Base-by-base conservation (phyloP, 306 rosid species). In the Herpetospermum pedunculosum region DNA sequence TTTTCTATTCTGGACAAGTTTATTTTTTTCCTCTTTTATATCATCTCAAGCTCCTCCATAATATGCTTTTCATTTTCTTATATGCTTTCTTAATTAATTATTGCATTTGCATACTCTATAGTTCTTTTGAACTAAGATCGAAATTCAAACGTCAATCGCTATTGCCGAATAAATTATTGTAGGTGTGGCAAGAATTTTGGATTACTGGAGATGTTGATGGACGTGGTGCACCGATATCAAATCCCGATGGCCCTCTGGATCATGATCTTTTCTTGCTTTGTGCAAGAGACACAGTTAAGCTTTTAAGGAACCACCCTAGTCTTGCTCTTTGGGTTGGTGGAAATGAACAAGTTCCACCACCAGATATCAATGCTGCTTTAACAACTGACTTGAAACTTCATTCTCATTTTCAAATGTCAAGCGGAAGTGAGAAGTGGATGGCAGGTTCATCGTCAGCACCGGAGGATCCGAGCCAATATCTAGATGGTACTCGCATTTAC, bases 181-280 rank as follows among this genome's bases (percentile, higher is more conserved):
- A 90, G 98, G 98, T 92, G 63, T 93, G 98, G 97, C 96, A 93
- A 82, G 98, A 93, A 80, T 93, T 93, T 84, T 93, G 97, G 98
- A 93, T 93, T 74, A 93, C 98, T 74, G 97, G 98, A 77, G 98
- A 93, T 53, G 90, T 86, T 21, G 98, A 90, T 53, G 97, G 98
- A 75, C 97, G 97, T 18, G 98, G 98, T 69, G 83, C 2, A 53
- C 96, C 98, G 1, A 74, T 84, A 48, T 93, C 97, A 40, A 90
- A 93, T 81, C 96, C 98, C 71, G 44, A 89, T 0, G 98, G 97
- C 75, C 98, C 97, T 12, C 82, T 82, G 69, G 98, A 93, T 79
- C 98, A 93, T 83, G 96, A 89, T 76, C 97, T 93, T 81, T 93
- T 93, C 83, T 43, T 93, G 89, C 81, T 89, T 73, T 90, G 94